These are phyloP conservation scores for Clarireedia homoeocarpa DNA, from an alignment of 2,329 filamentous ascomycete species.

Conservation along the genomic window DNA sequence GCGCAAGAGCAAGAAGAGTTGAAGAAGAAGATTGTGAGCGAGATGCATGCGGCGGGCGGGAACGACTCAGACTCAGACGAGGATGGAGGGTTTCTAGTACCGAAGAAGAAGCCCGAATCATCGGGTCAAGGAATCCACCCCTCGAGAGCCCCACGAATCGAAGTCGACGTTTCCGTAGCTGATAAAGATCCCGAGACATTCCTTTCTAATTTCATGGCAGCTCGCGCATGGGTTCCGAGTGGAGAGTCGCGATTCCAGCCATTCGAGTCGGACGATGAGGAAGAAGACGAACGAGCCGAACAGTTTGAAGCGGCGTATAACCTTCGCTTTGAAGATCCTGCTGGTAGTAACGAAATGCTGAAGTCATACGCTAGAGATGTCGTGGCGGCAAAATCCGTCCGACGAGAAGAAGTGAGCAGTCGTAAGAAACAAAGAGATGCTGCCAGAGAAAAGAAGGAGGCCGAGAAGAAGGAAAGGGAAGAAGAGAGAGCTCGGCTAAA, in stretches of 20 bases:
- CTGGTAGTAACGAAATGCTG: constrained; percentile 78
- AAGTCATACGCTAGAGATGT: constrained; percentile 85
- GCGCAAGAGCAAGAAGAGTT: constrained; percentile 80
- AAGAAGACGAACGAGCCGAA: constrained; percentile 65
- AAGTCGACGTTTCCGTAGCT: constrained; percentile 62
- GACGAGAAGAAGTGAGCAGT: constrained; percentile 71
- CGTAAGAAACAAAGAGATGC: constrained; percentile 72
- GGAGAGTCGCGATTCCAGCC: constrained; percentile 63
- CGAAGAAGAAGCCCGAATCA: constrained; percentile 44
- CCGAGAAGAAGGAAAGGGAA: constrained; percentile 65
- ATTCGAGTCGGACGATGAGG: constrained; percentile 83
- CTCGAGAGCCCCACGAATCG: constrained; percentile 43
- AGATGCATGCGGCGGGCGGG: constrained; percentile 60
- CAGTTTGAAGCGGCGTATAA: constrained; percentile 92
- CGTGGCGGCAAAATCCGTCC: constrained; percentile 72
- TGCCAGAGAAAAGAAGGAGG: constrained; percentile 70
- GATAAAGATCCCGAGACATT: constrained; percentile 88
- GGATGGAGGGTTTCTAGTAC: constrained; percentile 61
- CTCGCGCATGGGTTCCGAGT: constrained; percentile 77
- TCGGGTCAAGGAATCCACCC: constrained; percentile 46
- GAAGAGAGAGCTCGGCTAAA: constrained; percentile 77
- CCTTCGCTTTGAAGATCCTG: constrained; percentile 87
- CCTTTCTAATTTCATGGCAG: constrained; percentile 90
- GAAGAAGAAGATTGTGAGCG: constrained; percentile 68
- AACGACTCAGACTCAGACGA: constrained; percentile 41